Conservation (phyloP, 2,329 filamentous ascomycete species). For the Hymenoscyphus albidus region DNA sequence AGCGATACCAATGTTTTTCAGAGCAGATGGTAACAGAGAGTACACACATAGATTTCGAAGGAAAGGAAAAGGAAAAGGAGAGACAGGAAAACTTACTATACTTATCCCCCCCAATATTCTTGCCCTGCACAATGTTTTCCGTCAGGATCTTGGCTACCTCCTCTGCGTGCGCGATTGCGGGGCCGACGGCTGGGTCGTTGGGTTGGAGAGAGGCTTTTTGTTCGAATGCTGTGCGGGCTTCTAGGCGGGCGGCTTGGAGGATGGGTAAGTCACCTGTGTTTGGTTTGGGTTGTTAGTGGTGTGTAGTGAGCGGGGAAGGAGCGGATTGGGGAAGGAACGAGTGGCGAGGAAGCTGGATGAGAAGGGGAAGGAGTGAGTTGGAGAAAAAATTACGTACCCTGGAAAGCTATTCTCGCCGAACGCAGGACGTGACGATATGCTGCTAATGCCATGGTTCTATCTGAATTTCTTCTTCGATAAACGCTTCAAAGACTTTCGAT, state of each 20-base stretch:
- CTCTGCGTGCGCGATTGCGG: slow-evolving; percentile 72
- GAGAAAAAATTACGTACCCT: slow-evolving; percentile 51
- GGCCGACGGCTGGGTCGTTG: slow-evolving; percentile 54
- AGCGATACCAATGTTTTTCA: too few species aligned
- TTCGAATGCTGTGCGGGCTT: slow-evolving; percentile 73
- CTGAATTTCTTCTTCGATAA: background rate
- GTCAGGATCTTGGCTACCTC: slow-evolving; percentile 76
- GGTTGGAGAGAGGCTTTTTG: slow-evolving; percentile 57
- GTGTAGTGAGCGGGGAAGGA: background rate
- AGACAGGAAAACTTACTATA: slow-evolving; percentile 53
- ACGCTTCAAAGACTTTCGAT: background rate
- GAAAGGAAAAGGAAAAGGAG: background rate
- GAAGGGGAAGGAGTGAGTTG: slow-evolving; percentile 5
- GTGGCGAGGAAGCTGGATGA: background rate
- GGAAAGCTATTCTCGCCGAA: slow-evolving; percentile 76
- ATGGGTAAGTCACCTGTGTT: slow-evolving; percentile 63
- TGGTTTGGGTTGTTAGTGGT: background rate
- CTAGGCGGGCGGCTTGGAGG: slow-evolving; percentile 64
- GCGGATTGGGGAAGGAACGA: background rate
- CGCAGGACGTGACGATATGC: slow-evolving; percentile 82
- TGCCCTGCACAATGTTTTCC: slow-evolving; percentile 85
- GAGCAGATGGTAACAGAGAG: too few species aligned
- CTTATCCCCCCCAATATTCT: slow-evolving; percentile 43
- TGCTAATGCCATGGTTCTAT: slow-evolving; percentile 57
- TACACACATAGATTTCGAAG: too few species aligned